phyloP scores from a whole-genome alignment of 805 yeast species.

The Jamesozyma lodderae region DNA sequence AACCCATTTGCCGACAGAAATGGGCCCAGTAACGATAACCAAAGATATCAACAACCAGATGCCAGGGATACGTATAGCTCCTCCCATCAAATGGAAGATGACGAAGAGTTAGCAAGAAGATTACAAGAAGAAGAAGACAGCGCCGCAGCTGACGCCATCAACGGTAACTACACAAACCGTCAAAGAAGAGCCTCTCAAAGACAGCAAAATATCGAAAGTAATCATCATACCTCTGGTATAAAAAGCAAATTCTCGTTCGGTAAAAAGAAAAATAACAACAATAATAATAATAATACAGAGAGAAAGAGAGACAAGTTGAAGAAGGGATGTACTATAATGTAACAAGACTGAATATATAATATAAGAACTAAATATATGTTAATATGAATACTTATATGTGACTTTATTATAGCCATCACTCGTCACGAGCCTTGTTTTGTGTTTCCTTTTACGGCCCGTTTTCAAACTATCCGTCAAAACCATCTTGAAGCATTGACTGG shows the following conservation, averaged over 20 bases:
- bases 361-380: too few relatives aligned
- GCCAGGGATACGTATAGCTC: background rate
- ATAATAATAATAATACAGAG: slow-evolving; percentile 4
- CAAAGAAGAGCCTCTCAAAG: slow-evolving; percentile 1
- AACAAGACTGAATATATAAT: too few relatives aligned
- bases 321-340: slow-evolving; percentile 15
- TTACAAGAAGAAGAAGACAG: slow-evolving; percentile 52
- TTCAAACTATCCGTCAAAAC: too few relatives aligned
- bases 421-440: too few relatives aligned
- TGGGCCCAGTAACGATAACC: background rate
- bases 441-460: too few relatives aligned
- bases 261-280: slow-evolving; percentile 6
- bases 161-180: slow-evolving; percentile 25
- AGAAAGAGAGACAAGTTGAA: slow-evolving; percentile 4
- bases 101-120: slow-evolving; percentile 36
- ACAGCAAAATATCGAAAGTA: too few relatives aligned
- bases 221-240: too few relatives aligned
- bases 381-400: too few relatives aligned
- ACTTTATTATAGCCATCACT: too few relatives aligned
- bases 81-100: slow-evolving; percentile 23
- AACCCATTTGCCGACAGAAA: slow-evolving; percentile 21
- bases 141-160: slow-evolving; percentile 39
- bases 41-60: background rate
- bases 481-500: too few relatives aligned
- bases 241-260: slow-evolving; percentile 3